These are phyloP conservation scores for Lepidopterella palustris DNA, from an alignment of 495 filamentous ascomycete genomes.

Conservation along the genomic window DNA sequence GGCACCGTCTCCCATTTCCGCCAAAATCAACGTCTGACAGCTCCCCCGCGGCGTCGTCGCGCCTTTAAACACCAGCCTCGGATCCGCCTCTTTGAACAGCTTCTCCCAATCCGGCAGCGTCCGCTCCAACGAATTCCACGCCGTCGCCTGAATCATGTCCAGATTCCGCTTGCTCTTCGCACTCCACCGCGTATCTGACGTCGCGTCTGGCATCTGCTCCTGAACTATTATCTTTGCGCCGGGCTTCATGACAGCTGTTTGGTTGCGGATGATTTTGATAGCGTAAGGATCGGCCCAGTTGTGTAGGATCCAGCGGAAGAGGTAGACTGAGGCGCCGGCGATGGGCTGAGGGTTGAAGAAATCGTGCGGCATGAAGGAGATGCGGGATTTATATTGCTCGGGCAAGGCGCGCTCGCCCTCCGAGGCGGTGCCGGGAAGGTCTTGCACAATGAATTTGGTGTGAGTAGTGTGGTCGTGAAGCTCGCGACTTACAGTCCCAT, in stretches of 20 bases:
- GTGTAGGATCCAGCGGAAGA: neutral
- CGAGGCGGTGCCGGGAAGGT: neutral
- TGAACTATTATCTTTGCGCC: neutral
- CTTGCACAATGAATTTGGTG: neutral
- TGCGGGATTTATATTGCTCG: neutral
- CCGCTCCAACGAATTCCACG: too few relatives aligned
- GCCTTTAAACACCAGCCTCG: too few relatives aligned
- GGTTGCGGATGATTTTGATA: neutral
- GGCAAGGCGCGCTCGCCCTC: neutral
- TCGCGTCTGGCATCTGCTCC: too few relatives aligned
- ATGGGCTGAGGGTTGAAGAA: neutral
- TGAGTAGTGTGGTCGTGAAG: neutral
- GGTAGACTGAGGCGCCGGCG: neutral
- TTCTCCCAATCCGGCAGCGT: too few relatives aligned
- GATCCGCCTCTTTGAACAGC: too few relatives aligned
- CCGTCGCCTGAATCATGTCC: too few relatives aligned
- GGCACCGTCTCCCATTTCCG: too few relatives aligned
- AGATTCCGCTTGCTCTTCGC: too few relatives aligned
- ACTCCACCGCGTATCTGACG: too few relatives aligned
- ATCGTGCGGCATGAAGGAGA: neutral
- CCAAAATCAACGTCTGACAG: too few relatives aligned
- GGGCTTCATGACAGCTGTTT: neutral
- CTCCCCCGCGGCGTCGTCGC: too few relatives aligned
- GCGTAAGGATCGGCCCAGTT: neutral
- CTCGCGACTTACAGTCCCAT: neutral